Percentiles rank a stretch among this genome's conserved stretches.
Evolutionary conservation across 2,329 filamentous ascomycete genomes (phyloP).

Genomic region (Fusarium virguliforme): DNA sequence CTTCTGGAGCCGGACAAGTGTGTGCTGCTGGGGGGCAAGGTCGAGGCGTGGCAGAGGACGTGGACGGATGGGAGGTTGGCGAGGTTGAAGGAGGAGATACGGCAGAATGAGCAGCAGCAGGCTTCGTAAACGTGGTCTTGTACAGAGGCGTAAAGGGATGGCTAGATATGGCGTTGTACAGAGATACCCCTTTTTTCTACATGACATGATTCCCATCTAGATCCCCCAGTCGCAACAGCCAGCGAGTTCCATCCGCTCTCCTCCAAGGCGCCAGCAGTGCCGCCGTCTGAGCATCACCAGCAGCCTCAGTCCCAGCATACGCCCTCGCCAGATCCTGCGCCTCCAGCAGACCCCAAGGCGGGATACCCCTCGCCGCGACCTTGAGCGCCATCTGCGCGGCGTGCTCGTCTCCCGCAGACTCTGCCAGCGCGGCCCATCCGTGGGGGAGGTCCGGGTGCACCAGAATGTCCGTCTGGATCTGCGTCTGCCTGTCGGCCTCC

Average conservation of each 20-base stretch:
- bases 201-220: conserved; percentile 17
- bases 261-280: conserved; percentile 86
- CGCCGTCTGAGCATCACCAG: conserved; percentile 82
- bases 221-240: conserved; percentile 51
- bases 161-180: conserved; percentile 18
- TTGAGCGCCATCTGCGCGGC: conserved; percentile 84
- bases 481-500: conserved; percentile 69
- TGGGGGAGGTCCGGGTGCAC: conserved; percentile 83
- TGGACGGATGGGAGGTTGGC: conserved; percentile 83
- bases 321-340: conserved; percentile 80
- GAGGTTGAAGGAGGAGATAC: conserved; percentile 75
- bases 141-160: background rate
- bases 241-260: conserved; percentile 75
- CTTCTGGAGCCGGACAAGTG: conserved; percentile 80
- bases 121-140: conserved; percentile 7
- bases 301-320: conserved; percentile 80
- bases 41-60: conserved; percentile 83
- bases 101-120: conserved; percentile 51
- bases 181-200: conserved; percentile 39
- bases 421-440: conserved; percentile 84
- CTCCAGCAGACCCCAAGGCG: conserved; percentile 78
- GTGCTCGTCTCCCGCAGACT: conserved; percentile 68
- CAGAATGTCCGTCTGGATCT: conserved; percentile 84
- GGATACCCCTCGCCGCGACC: conserved; percentile 82
- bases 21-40: conserved; percentile 87